These are phyloP conservation scores for Tilletia setariae DNA, from an alignment of 1,284 basidiomycete genomes.

Conservation along the genomic window DNA sequence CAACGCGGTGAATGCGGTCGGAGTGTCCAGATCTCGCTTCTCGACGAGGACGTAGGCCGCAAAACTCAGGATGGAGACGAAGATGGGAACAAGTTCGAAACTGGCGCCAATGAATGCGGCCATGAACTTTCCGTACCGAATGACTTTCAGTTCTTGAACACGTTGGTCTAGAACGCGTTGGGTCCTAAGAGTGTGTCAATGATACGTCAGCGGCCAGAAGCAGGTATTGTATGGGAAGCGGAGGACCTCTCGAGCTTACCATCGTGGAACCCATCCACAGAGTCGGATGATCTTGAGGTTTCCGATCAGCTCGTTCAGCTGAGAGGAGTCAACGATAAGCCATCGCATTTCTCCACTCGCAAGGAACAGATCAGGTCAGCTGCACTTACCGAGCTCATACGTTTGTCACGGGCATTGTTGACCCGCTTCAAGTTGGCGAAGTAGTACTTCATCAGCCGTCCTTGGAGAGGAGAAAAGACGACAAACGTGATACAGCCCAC, in stretches of 20 bases:
- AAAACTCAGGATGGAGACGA: constrained; percentile 11
- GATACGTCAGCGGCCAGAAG: not conserved
- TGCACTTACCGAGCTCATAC: constrained; percentile 22
- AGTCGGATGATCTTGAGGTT: constrained; percentile 14
- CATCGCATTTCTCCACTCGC: not conserved
- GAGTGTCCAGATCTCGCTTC: constrained; percentile 23
- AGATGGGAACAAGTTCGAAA: not conserved
- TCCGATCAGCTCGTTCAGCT: constrained; percentile 33
- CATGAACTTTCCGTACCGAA: constrained; percentile 42
- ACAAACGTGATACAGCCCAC: constrained; percentile 31
- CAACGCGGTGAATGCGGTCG: constrained; percentile 38
- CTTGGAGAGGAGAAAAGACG: constrained; percentile 28
- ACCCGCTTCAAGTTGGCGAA: constrained; percentile 1
- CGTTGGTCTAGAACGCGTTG: constrained; percentile 4
- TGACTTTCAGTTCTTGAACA: constrained; percentile 2
- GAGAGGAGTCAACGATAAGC: not conserved
- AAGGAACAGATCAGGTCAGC: not conserved
- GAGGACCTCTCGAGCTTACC: not conserved
- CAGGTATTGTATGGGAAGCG: not conserved
- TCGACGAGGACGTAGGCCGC: not conserved
- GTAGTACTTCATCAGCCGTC: constrained; percentile 16
- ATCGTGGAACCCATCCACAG: constrained; percentile 3
- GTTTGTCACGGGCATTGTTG: constrained; percentile 30
- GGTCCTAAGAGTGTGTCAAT: not conserved
- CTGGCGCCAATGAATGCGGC: constrained; percentile 16